These are phyloP conservation scores for Fusarium sp. DNA, from an alignment of 2,329 filamentous ascomycete genomes.

Conservation along the genomic window DNA sequence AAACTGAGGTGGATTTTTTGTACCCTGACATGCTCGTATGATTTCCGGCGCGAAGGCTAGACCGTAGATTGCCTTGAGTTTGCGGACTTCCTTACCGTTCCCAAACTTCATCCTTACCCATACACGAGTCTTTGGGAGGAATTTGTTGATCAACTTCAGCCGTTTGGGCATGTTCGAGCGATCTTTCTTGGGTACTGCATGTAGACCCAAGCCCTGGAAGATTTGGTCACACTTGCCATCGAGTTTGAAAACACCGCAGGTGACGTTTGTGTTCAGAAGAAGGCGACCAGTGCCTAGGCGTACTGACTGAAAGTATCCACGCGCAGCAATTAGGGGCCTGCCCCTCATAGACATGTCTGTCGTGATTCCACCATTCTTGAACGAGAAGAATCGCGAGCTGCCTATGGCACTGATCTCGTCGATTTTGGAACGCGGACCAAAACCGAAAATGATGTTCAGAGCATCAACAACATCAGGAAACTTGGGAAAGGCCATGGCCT, in stretches of 20 bases:
- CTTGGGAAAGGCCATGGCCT: slow-evolving; percentile 58
- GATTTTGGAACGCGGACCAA: slow-evolving; percentile 54
- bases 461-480: slow-evolving; percentile 63
- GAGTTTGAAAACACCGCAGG: slow-evolving; percentile 65
- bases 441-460: slow-evolving; percentile 65
- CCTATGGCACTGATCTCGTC: slow-evolving; percentile 58
- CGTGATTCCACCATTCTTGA: slow-evolving; percentile 49
- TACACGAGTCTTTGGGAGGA: slow-evolving; percentile 56
- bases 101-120: slow-evolving; percentile 50
- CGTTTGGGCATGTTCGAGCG: slow-evolving; percentile 3
- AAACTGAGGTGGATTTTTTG: slow-evolving; percentile 44
- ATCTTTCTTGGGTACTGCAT: slow-evolving; percentile 26
- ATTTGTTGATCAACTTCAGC: slow-evolving; percentile 52
- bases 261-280: slow-evolving; percentile 68
- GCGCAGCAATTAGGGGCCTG: slow-evolving; percentile 56
- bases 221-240: slow-evolving; percentile 54
- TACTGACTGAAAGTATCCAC: slow-evolving; percentile 69
- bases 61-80: slow-evolving; percentile 49
- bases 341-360: slow-evolving; percentile 46
- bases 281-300: slow-evolving; percentile 66
- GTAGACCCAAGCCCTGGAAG: slow-evolving; percentile 47
- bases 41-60: slow-evolving; percentile 47
- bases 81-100: slow-evolving; percentile 49
- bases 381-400: slow-evolving; percentile 63
- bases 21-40: slow-evolving; percentile 17